Evolutionary conservation across 2,329 filamentous ascomycete genomes (phyloP).

Genomic region (Sphaerulina vaccinii): DNA sequence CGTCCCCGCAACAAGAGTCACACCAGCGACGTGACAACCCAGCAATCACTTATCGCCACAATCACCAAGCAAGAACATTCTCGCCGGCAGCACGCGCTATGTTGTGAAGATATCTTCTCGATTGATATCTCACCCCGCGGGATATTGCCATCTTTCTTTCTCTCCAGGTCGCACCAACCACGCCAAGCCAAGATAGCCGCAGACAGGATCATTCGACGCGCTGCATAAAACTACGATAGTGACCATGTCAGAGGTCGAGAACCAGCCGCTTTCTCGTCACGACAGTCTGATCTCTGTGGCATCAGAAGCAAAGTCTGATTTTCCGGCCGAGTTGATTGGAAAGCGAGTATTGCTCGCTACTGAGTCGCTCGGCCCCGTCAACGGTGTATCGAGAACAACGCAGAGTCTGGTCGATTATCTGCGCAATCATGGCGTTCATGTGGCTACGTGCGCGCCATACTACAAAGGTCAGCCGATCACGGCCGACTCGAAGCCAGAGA

Average conservation of each 20-base stretch:
- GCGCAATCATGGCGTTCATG: conserved; percentile 60
- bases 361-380: conserved; percentile 70
- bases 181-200: background rate
- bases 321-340: conserved; percentile 52
- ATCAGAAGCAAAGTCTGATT: conserved; percentile 27
- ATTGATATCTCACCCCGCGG: background rate
- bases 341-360: conserved; percentile 67
- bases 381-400: conserved; percentile 70
- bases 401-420: conserved; percentile 68
- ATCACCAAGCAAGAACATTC: conserved; percentile 1
- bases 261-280: conserved; percentile 5
- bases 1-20: background rate
- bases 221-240: background rate
- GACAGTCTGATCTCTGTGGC: conserved; percentile 10
- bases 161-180: background rate
- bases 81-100: background rate
- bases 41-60: conserved; percentile 3
- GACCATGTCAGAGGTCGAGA: background rate
- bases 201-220: background rate
- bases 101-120: background rate
- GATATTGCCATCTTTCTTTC: background rate
- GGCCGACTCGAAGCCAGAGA: conserved; percentile 27
- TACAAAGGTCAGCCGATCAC: conserved; percentile 54
- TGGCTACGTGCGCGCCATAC: conserved; percentile 66
- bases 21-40: background rate